These are phyloP conservation scores for Saccharomycopsis fibuligera DNA, from an alignment of 805 yeast genomes.

Conservation along the genomic window DNA sequence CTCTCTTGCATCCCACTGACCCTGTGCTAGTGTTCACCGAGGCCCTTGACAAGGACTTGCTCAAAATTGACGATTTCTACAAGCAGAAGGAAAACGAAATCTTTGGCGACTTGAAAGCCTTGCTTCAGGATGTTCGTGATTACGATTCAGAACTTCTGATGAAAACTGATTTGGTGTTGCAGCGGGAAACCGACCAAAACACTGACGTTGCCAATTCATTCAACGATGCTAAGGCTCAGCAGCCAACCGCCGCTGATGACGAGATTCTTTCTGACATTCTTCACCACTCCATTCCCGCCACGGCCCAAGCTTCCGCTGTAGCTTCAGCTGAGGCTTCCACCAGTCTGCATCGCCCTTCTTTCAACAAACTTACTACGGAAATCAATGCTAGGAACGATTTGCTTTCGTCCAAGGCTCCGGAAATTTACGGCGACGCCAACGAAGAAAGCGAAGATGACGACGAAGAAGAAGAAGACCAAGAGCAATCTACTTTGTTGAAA, in stretches of 20 bases:
- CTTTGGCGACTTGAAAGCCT: slow-evolving; percentile 42
- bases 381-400: slow-evolving; percentile 16
- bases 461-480: slow-evolving; percentile 11
- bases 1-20: slow-evolving; percentile 25
- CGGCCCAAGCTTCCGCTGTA: not conserved
- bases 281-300: not conserved
- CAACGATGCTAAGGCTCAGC: not conserved
- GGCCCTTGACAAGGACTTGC: slow-evolving; percentile 72
- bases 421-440: slow-evolving; percentile 19
- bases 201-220: slow-evolving; percentile 9
- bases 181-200: slow-evolving; percentile 16
- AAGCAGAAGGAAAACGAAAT: slow-evolving; percentile 56
- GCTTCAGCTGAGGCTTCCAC: too few species aligned
- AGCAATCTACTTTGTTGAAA: not conserved
- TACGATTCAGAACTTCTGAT: slow-evolving; percentile 30
- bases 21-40: slow-evolving; percentile 46
- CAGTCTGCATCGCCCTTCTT: slow-evolving; percentile 8
- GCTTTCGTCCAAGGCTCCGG: slow-evolving; percentile 16
- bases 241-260: not conserved
- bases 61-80: slow-evolving; percentile 73
- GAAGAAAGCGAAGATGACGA: slow-evolving; percentile 20
- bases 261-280: not conserved
- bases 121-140: slow-evolving; percentile 56
- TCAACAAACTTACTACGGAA: slow-evolving; percentile 7
- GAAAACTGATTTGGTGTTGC: slow-evolving; percentile 17